Base-by-base conservation (phyloP, 2,329 filamentous ascomycete species). In the Hypomyces rosellus region DNA sequence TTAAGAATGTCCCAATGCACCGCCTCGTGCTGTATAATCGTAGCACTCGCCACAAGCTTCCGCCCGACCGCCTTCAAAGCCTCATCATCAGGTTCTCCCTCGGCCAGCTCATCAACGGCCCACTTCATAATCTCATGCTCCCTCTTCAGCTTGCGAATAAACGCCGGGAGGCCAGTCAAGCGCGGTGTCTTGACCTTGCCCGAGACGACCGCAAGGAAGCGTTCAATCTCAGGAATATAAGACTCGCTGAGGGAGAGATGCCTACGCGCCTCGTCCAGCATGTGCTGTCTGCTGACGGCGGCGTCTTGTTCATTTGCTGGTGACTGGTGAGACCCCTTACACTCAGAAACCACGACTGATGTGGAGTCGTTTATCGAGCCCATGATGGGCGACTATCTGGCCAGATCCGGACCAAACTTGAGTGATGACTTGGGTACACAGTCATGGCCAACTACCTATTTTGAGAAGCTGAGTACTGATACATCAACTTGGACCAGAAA, bases 1-100 rank as follows among this genome's bases (percentile, higher is more conserved):
- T 67, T 69, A 39, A 70, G 58, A 5, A 62, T 56, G 34, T 57
- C 54, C 68, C 68, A 70, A 15, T 65, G 64, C 5, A 54, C 46
- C 5, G 51, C 49, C 8, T 46, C 50, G 14, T 64, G 63, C 25
- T 51, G 55, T 11, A 55, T 38, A 13, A 60, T 49, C 14, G 56
- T 63, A 14, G 50, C 54, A 34, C 58, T 56, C 5, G 58, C 54
- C 11, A 66, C 60, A 6, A 67, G 51, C 20, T 54, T 61, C 9
- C 52, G 53, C 15, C 44, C 51, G 2, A 59, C 16, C 4, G 40
- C 37, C 18, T 50, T 54, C 30, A 63, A 43, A 3, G 48, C 36
- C 4, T 51, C 43, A 4, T 50, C 53, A 15, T 51, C 38, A 11
- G 52, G 34, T n/a, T 48, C 30, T 5, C 5, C 20, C 11, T 47